Base-by-base conservation (phyloP, 2,329 filamentous ascomycete genomes). In the Sclerotinia sclerotiorum region DNA sequence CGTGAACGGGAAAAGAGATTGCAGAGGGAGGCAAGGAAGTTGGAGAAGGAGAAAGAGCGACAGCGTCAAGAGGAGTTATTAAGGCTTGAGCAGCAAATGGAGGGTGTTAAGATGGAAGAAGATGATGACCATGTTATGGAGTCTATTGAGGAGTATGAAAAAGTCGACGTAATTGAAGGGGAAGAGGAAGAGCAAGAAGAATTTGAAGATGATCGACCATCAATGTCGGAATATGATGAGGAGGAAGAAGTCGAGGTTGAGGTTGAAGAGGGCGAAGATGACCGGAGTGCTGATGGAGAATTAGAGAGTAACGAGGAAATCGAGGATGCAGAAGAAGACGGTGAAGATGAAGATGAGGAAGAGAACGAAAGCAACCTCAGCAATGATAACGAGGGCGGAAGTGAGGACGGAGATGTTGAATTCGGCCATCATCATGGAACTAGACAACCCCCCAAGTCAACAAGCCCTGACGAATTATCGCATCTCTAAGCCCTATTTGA, bases 171-270 rank as follows among this genome's bases (percentile, higher is more conserved):
- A 13, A 13, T 62, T 27, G 60, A 51, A n/a, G 60, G 60, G 1
- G 60, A 62, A 29, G 65, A 62, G 11, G 49, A 62, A 62, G 32
- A 62, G 15, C 35, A 54, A 32, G 58, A 44, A 54, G 65, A 67
- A 44, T 49, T 49, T 11, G 65, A 67, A 29, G 65, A 67, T 19
- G 65, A 48, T 67, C 19, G 56, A 27, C n/a, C 58, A 54, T 62
- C 46, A n/a, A 17, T 27, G 29, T 64, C 44, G 27, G 49, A 32
- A 49, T 64, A 48, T 39, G 58, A 64, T 10, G 60, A 68, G 15
- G 13, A 42, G 3, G 27, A 17, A 39, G 49, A 64, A 15, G 19
- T 24, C 3, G 66, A 64, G 17, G 24, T 46, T 39, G 54, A 51
- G 21, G 35, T 52, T 27, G 62, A 44, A 5, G 62, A 65, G 17